Conservation (phyloP, 768 basidiomycete species). For the Podaxis carcinomalis region DNA sequence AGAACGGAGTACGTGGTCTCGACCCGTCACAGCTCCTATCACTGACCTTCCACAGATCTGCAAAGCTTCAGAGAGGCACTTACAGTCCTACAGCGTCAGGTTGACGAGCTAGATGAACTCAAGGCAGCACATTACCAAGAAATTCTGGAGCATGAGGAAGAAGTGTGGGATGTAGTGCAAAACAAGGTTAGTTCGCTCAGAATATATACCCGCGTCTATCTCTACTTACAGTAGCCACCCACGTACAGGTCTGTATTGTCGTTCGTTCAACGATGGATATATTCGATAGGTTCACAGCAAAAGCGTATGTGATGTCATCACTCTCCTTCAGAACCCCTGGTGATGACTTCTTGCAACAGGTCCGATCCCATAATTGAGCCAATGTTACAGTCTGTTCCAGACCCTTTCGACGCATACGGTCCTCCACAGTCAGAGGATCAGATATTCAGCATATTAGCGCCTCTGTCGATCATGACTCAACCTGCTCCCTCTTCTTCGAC, state of each 20-base stretch:
- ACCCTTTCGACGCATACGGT: slow-evolving; percentile 91
- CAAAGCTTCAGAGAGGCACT: slow-evolving; percentile 86
- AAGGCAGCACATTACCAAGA: slow-evolving; percentile 84
- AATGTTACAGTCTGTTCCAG: slow-evolving; percentile 85
- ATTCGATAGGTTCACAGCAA: slow-evolving; percentile 82
- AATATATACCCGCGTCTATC: background rate
- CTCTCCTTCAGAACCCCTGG: background rate
- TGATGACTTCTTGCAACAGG: slow-evolving; percentile 32
- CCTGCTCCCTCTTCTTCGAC: slow-evolving; percentile 42
- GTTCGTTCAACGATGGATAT: slow-evolving; percentile 91
- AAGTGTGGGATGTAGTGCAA: slow-evolving; percentile 92
- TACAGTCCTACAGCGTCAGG: slow-evolving; percentile 76
- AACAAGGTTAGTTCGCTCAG: slow-evolving; percentile 52
- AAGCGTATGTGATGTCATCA: slow-evolving; percentile 57
- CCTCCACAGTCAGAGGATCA: slow-evolving; percentile 84
- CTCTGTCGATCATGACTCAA: slow-evolving; percentile 66
- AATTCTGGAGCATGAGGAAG: slow-evolving; percentile 88
- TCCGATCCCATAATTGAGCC: slow-evolving; percentile 90
- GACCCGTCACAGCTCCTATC: background rate
- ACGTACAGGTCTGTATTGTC: slow-evolving; percentile 63
- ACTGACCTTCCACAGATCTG: slow-evolving; percentile 53
- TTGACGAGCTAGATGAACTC: slow-evolving; percentile 86
- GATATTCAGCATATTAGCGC: slow-evolving; percentile 90
- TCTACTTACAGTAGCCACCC: slow-evolving; percentile 12
- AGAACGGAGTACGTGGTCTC: slow-evolving; percentile 64